Percentiles rank a stretch among this genome's conserved stretches.
Evolutionary conservation across 805 yeast species (phyloP).

Genomic region (Pichia gijzeniarum): DNA sequence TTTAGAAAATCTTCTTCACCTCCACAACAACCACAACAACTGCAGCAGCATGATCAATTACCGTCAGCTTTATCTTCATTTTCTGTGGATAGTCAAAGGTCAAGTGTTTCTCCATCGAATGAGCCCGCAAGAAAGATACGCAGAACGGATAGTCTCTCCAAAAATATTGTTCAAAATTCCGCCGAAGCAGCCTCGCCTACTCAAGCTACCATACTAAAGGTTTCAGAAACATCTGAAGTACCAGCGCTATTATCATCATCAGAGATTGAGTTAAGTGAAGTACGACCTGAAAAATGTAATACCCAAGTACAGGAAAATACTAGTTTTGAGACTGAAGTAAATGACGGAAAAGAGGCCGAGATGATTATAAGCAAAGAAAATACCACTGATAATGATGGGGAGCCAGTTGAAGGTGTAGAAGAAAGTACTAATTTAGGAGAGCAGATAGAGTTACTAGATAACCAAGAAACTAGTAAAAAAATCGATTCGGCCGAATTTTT

Average conservation of each 20-base stretch:
- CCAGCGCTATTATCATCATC: not conserved
- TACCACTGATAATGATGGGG: too few relatives aligned
- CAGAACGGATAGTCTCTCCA: not conserved
- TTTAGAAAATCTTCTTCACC: conserved; percentile 25
- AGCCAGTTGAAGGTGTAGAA: too few relatives aligned
- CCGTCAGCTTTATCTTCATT: not conserved
- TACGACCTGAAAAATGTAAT: too few relatives aligned
- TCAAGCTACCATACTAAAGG: not conserved
- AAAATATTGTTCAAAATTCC: not conserved
- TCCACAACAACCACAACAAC: conserved; percentile 19
- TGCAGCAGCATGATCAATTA: conserved; percentile 7
- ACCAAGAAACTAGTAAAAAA: too few relatives aligned
- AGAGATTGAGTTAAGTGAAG: not conserved
- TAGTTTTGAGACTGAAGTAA: too few relatives aligned
- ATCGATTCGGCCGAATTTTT: too few relatives aligned
- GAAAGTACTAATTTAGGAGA: too few relatives aligned
- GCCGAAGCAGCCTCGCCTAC: not conserved
- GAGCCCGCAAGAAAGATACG: conserved; percentile 8
- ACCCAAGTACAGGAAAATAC: too few relatives aligned
- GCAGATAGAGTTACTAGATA: too few relatives aligned
- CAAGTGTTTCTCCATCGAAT: not conserved
- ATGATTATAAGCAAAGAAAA: too few relatives aligned
- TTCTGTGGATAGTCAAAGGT: conserved; percentile 1
- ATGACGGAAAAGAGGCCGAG: too few relatives aligned
- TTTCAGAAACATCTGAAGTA: not conserved